Base-by-base conservation (phyloP, 768 basidiomycete species). In the Leccinum sublutescens region DNA sequence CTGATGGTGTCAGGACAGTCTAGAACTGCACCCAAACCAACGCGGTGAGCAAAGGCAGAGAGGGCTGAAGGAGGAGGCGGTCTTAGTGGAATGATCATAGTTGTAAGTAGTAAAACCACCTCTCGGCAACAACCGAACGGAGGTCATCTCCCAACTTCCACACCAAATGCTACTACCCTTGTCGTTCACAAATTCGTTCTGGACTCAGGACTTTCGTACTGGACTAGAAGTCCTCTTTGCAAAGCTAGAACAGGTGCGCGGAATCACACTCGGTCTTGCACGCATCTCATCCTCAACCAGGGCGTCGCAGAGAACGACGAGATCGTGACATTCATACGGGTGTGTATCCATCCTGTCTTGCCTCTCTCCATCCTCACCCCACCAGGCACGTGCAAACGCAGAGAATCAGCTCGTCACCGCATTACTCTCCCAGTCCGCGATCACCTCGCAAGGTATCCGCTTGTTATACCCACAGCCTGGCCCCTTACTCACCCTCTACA, bases 141-240 rank as follows among this genome's bases (percentile, higher is more conserved):
- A 71, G 17, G 19, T 11, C n/a, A 25, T 25, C 47, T 21, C 6
- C 7, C 34, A 40, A 49, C 59, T 70, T 55, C 52, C 69, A 19
- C 71, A 55, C 52, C 69, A 19, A 40, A 95, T 95, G 94, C 89
- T 93, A 62, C 89, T 92, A 63, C 77, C 96, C 62, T 91, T 93
- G 59, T 83, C 83, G 15, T 97, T 97, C 72, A 85, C 81, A 57
- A 95, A 96, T 73, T 95, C 93, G 31, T 97, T 97, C 78, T 97
- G 95, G 95, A 84, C 93, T 15, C 88, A 92, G 72, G 93, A 95
- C 77, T 95, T 93, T 70, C 81, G 91, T 49, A 83, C 77, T 59
- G 95, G 94, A 34, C 80, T 97, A 29, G 86, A 96, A 62, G 82
- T 89, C 23, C 75, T 94, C 33, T 93, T 85, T 70, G 73, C 68